Conservation (phyloP, 371 early-diverging fungal genomes). For the Apophysomyces trapeziformis region DNA sequence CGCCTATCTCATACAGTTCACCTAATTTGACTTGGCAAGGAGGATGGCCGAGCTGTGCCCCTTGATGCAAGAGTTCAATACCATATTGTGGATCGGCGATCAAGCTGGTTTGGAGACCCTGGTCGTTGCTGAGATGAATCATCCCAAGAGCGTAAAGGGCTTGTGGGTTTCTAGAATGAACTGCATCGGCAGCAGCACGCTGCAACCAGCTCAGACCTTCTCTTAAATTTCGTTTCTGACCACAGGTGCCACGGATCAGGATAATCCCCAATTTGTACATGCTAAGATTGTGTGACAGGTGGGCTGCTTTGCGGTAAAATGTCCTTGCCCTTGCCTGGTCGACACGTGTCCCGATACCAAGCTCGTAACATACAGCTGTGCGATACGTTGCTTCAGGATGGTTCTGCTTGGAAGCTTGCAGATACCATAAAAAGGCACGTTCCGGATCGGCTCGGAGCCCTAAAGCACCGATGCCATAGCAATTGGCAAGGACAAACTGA, state of each 20-base stretch:
- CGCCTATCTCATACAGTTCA: conserved; percentile 91
- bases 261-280: conserved; percentile 96
- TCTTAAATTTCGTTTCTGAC: conserved; percentile 70
- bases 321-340: conserved; percentile 82
- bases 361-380: conserved; percentile 93
- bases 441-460: conserved; percentile 81
- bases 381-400: conserved; percentile 95
- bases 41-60: conserved; percentile 89
- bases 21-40: conserved; percentile 92
- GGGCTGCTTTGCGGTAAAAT: conserved; percentile 93
- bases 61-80: conserved; percentile 83
- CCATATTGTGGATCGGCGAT: conserved; percentile 85
- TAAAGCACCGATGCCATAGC: conserved; percentile 80
- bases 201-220: conserved; percentile 94
- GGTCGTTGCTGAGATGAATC: conserved; percentile 74
- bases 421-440: conserved; percentile 87
- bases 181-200: conserved; percentile 84
- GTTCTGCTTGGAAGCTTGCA: conserved; percentile 89
- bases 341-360: conserved; percentile 90
- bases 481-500: conserved; percentile 88
- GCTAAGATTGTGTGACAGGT: conserved; percentile 86
- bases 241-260: conserved; percentile 79
- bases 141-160: conserved; percentile 90
- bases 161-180: conserved; percentile 70
- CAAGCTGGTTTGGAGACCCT: conserved; percentile 66